phyloP scores from a whole-genome alignment of 208 protist species.

The Crithidia thermophila region DNA sequence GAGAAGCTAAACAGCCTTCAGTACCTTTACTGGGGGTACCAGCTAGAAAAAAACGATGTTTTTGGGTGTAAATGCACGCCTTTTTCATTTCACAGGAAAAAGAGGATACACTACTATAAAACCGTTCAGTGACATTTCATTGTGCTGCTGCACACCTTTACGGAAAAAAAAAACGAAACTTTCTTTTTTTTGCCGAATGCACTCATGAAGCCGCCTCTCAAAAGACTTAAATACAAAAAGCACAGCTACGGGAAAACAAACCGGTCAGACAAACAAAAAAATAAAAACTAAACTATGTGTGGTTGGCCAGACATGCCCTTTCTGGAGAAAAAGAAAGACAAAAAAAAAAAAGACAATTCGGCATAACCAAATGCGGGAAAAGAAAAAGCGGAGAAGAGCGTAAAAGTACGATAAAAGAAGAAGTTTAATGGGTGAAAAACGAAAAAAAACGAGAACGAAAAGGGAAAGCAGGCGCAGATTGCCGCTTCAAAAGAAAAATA shows the following conservation, averaged over 20 bases:
- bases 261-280: conserved; percentile 4
- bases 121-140: too few species aligned
- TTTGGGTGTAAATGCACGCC: too few species aligned
- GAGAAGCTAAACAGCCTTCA: too few species aligned
- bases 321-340: conserved; percentile 1
- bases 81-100: too few species aligned
- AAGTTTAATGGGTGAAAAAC: neutral
- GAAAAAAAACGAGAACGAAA: neutral
- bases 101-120: too few species aligned
- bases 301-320: too few species aligned
- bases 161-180: conserved; percentile 5
- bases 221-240: neutral
- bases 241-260: neutral
- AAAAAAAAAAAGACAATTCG: conserved; percentile 11
- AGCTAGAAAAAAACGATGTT: too few species aligned
- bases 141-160: too few species aligned
- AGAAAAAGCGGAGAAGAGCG: conserved; percentile 2
- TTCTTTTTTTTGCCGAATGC: too few species aligned
- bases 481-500: conserved; percentile 11
- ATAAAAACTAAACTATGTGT: conserved; percentile 11
- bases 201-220: too few species aligned
- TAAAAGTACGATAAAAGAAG: neutral
- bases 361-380: too few species aligned
- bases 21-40: too few species aligned
- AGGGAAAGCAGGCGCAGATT: conserved; percentile 1